Conservation (phyloP, 2,329 filamentous ascomycete species). For the Alternaria triticina region DNA sequence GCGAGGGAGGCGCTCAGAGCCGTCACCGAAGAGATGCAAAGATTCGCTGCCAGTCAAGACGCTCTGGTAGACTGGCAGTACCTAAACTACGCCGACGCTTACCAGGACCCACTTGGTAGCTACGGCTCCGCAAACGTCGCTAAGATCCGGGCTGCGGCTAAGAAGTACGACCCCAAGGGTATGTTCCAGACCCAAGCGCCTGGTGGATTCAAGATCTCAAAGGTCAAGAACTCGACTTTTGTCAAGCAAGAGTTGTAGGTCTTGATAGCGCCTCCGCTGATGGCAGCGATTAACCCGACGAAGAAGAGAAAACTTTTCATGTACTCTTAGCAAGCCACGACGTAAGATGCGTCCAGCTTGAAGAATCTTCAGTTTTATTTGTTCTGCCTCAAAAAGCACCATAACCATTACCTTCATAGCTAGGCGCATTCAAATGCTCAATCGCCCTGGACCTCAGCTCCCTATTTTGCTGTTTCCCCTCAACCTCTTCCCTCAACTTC, state of each 20-base stretch:
- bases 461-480: background rate
- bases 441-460: background rate
- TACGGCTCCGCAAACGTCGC: constrained; percentile 50
- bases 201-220: constrained; percentile 52
- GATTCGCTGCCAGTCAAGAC: constrained; percentile 14
- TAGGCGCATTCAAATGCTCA: background rate
- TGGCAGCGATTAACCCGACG: background rate
- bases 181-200: constrained; percentile 51
- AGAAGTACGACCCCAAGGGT: constrained; percentile 49
- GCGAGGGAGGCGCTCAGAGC: constrained; percentile 17
- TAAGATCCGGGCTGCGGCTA: constrained; percentile 41
- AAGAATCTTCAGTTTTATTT: background rate
- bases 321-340: background rate
- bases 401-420: background rate
- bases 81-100: constrained; percentile 46
- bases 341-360: too few species aligned
- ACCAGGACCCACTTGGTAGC: constrained; percentile 46
- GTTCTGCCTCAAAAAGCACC: background rate
- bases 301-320: background rate
- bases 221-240: constrained; percentile 3
- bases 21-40: constrained; percentile 18
- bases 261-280: background rate
- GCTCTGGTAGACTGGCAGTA: constrained; percentile 29
- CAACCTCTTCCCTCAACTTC: background rate
- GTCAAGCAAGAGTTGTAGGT: background rate